Evolutionary conservation across 148 eudicot genomes (phyloP), one percentile per base, ranked within the genome.

Genomic region (Polygonum aviculare): DNA sequence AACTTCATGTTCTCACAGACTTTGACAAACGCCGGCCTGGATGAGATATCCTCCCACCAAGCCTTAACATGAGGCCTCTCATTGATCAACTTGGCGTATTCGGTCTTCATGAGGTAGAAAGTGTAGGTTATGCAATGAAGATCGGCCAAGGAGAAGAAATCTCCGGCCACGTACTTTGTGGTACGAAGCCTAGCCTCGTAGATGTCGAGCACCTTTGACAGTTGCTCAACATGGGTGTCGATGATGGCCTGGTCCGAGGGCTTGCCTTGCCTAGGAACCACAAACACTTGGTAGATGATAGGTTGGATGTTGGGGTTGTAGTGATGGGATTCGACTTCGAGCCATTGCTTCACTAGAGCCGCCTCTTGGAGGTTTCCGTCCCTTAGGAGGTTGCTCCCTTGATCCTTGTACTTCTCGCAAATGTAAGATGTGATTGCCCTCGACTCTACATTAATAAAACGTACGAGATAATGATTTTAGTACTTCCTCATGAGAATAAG

Each of bases 41-140:
- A 78, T 35, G 82, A 77, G 39, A 85, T 79, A 19, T 85, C 82
- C 72, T 83, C 85, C 84, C 84, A 83, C 88, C 88, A 83, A 15
- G 82, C 82, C 80, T 81, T 83, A 39, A 85, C 85, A 80, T 63
- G 71, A 3, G 85, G 88, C 9, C 84, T 81, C 3, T 75, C 72
- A 11, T 80, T 63, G 14, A 85, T 59, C 69, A 83, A 72, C 12
- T 74, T 49, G 35, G 82, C 85, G 52, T 59, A 81, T 11, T 83
- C 76, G 40, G 82, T 76, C 21, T 75, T 78, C 82, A 80, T 82
- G 0, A 85, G 77, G 45, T 76, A 80, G 51, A 78, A 78, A 10
- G 83, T 82, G 59, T 70, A 80, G 38, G 80, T 59, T 2, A 82
- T 49, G 45, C 83, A 85, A 40, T 82, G 88, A 8, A 85, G 82